These are phyloP conservation scores for Nidularia sp. DNA, from an alignment of 768 basidiomycete genomes.

Conservation along the genomic window DNA sequence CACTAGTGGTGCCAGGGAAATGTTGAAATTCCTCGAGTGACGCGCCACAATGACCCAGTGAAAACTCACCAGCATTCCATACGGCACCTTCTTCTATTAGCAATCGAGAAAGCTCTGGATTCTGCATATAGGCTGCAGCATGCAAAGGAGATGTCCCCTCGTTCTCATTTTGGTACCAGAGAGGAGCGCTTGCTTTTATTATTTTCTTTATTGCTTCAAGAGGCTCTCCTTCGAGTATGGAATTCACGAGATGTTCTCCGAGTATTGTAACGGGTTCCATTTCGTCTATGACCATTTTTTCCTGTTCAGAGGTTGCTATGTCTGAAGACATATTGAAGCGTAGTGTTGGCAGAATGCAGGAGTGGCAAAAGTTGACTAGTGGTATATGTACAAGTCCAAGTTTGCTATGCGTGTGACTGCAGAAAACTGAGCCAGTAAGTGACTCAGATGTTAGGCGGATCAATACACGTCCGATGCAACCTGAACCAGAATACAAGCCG, in stretches of 20 bases:
- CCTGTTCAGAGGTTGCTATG: too few relatives aligned
- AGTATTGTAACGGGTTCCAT: constrained; percentile 45
- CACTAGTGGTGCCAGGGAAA: constrained; percentile 33
- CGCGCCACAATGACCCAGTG: neutral
- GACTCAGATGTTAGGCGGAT: too few relatives aligned
- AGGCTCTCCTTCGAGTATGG: constrained; percentile 47
- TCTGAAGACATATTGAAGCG: too few relatives aligned
- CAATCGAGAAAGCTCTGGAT: constrained; percentile 54
- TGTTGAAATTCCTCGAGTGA: too few relatives aligned
- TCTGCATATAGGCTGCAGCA: constrained; percentile 76
- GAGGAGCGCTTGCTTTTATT: constrained; percentile 66
- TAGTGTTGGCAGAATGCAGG: too few relatives aligned
- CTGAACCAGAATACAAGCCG: too few relatives aligned
- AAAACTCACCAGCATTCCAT: constrained; percentile 78
- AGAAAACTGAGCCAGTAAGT: too few relatives aligned
- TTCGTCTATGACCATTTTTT: constrained; percentile 13
- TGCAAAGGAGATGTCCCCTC: constrained; percentile 84
- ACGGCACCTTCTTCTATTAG: constrained; percentile 81
- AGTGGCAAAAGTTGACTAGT: too few relatives aligned
- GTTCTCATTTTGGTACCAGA: constrained; percentile 85
- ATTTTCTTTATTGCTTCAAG: constrained; percentile 43
- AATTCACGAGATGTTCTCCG: constrained; percentile 55
- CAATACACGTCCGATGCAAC: too few relatives aligned
- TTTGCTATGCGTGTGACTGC: too few relatives aligned
- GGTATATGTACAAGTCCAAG: too few relatives aligned